Evolutionary conservation across 2,329 filamentous ascomycete species (phyloP).

Genomic region (Aspergillus sp.): DNA sequence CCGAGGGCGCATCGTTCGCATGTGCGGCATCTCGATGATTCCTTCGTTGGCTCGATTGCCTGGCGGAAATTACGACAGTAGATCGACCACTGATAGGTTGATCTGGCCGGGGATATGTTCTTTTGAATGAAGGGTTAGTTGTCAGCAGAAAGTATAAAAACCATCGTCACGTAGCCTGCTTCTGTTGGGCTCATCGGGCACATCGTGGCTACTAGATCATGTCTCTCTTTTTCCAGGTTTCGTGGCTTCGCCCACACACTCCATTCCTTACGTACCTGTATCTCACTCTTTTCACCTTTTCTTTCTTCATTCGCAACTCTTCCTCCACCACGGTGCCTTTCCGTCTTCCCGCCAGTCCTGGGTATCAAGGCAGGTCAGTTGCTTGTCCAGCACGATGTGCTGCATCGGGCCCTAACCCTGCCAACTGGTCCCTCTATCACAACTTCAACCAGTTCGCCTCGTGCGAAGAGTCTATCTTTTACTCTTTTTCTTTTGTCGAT

Average conservation of each 20-base stretch:
- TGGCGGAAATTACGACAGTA: neutral
- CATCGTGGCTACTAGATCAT: neutral
- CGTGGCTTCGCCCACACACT: neutral
- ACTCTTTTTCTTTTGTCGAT: neutral
- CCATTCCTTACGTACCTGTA: neutral
- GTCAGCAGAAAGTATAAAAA: neutral
- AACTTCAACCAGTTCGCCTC: slow-evolving; percentile 1
- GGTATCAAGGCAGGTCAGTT: neutral
- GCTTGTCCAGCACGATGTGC: neutral
- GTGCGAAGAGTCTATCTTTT: slow-evolving; percentile 5
- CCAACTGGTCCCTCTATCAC: slow-evolving; percentile 4
- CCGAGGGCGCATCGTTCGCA: neutral
- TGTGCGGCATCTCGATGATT: neutral
- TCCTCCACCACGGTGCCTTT: neutral
- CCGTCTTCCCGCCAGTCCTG: slow-evolving; percentile 3
- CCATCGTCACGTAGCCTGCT: neutral
- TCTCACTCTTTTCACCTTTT: neutral
- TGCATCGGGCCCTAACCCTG: neutral
- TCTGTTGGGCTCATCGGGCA: neutral
- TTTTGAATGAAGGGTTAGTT: neutral
- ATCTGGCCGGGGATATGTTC: neutral
- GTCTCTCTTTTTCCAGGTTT: neutral
- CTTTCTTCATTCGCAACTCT: neutral
- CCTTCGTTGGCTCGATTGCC: neutral
- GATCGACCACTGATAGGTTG: neutral